Percentiles rank a stretch among this genome's conserved stretches.
These are phyloP conservation scores for Suhomyces coccinellae DNA, from an alignment of 1,139 yeast genomes.

Conservation along the genomic window DNA sequence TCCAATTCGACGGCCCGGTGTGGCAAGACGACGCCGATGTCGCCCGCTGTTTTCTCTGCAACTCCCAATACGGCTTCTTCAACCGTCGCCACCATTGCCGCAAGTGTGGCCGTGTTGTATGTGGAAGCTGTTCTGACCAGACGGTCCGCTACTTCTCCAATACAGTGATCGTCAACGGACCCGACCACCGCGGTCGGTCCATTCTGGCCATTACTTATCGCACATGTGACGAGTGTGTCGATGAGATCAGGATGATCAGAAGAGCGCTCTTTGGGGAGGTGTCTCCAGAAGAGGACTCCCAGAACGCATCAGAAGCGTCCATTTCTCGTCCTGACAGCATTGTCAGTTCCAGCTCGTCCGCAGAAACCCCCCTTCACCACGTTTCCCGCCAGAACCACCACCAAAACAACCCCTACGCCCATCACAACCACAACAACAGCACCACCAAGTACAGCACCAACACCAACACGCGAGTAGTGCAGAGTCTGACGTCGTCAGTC, in stretches of 20 bases:
- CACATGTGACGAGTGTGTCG: slow-evolving; percentile 73
- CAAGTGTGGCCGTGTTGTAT: slow-evolving; percentile 76
- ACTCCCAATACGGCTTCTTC: slow-evolving; percentile 57
- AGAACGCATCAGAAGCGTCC: neutral
- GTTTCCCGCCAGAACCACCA: neutral
- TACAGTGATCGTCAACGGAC: slow-evolving; percentile 36
- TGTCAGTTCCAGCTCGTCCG: slow-evolving; percentile 11
- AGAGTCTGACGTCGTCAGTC: slow-evolving; percentile 30
- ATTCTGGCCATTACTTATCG: slow-evolving; percentile 42
- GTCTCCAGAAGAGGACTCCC: neutral
- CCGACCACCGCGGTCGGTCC: slow-evolving; percentile 27
- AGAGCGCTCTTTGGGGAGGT: slow-evolving; percentile 35
- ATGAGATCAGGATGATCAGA: slow-evolving; percentile 59
- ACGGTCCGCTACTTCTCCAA: slow-evolving; percentile 43
- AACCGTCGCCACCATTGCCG: slow-evolving; percentile 90
- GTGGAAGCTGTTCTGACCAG: slow-evolving; percentile 63
- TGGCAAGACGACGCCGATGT: slow-evolving; percentile 84
- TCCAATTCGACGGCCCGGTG: slow-evolving; percentile 14
- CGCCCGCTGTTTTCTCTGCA: slow-evolving; percentile 63
- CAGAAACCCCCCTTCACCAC: neutral
- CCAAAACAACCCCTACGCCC: slow-evolving; percentile 3
- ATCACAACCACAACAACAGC: slow-evolving; percentile 15
- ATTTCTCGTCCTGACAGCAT: slow-evolving; percentile 4
- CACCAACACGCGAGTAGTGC: slow-evolving; percentile 20
- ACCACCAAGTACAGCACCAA: slow-evolving; percentile 28